These are phyloP conservation scores for Litchi chinensis DNA, from an alignment of 345 rosid genomes.

Conservation along the genomic window DNA sequence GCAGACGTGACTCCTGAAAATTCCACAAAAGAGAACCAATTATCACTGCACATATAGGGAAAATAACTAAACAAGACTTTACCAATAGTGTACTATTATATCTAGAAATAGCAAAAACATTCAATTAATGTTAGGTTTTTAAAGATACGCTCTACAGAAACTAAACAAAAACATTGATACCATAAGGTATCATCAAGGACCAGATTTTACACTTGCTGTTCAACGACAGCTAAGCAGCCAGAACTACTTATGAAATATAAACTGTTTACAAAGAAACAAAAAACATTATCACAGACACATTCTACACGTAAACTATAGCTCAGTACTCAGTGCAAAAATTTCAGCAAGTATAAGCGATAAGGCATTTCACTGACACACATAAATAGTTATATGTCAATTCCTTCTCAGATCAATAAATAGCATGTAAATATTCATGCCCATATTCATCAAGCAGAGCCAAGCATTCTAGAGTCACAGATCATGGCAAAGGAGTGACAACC, in stretches of 20 bases:
- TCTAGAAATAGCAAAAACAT: background rate
- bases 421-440: background rate
- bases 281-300: background rate
- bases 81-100: background rate
- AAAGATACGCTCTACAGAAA: background rate
- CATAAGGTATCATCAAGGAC: background rate
- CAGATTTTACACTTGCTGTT: background rate
- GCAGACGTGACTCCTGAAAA: slow-evolving; percentile 76
- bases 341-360: background rate
- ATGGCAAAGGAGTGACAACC: background rate
- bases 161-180: background rate
- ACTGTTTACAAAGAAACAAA: background rate
- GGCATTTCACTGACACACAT: background rate
- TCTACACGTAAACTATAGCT: background rate
- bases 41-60: background rate
- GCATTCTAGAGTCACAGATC: background rate
- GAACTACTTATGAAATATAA: background rate
- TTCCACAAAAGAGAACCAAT: slow-evolving; percentile 9
- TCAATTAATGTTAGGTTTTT: background rate
- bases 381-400: background rate
- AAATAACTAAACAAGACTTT: background rate
- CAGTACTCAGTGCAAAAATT: background rate
- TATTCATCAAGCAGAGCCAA: background rate
- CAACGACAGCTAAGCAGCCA: background rate
- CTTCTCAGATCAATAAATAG: background rate